Percentiles rank a stretch among this genome's conserved stretches.
phyloP scores from a whole-genome alignment of 2,329 filamentous ascomycete genomes.

The Fusarium sp. region DNA sequence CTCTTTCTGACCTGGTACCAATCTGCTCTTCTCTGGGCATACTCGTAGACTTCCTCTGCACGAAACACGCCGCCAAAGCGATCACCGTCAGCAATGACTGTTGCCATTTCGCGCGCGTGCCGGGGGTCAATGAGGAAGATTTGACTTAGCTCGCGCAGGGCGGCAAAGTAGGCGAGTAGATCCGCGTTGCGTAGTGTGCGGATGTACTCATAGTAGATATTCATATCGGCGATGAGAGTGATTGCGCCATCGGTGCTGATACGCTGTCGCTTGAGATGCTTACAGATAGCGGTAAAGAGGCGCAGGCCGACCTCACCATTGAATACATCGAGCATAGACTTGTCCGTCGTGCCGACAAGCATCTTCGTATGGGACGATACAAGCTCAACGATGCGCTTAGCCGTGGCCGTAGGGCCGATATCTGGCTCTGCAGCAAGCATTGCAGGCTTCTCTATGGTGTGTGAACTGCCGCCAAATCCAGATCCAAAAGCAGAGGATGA shows the following conservation, averaged over 20 bases:
- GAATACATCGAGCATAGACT: constrained; percentile 98
- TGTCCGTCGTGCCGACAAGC: constrained; percentile 94
- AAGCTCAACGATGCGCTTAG: constrained; percentile 83
- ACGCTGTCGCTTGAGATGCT: constrained; percentile 96
- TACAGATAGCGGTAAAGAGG: constrained; percentile 91
- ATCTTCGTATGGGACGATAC: constrained; percentile 91
- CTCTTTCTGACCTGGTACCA: constrained; percentile 92
- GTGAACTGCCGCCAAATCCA: constrained; percentile 36
- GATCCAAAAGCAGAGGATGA: constrained; percentile 38
- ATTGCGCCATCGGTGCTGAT: constrained; percentile 91
- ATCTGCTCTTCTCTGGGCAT: constrained; percentile 91
- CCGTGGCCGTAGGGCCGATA: constrained; percentile 81
- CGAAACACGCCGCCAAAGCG: constrained; percentile 93
- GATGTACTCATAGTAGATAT: constrained; percentile 90
- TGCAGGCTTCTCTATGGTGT: constrained; percentile 40
- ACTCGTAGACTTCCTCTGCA: constrained; percentile 97
- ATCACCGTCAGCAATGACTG: constrained; percentile 91
- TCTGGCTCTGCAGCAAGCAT: constrained; percentile 56
- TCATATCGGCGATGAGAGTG: constrained; percentile 96
- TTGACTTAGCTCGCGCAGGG: constrained; percentile 90
- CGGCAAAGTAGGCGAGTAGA: constrained; percentile 89
- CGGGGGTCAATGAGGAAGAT: constrained; percentile 90
- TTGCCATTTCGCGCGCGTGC: constrained; percentile 94
- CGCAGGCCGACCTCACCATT: constrained; percentile 96
- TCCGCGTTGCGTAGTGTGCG: constrained; percentile 84